Evolutionary conservation across 495 filamentous ascomycete genomes (phyloP).

Genomic region (Jackrogersella minutella): DNA sequence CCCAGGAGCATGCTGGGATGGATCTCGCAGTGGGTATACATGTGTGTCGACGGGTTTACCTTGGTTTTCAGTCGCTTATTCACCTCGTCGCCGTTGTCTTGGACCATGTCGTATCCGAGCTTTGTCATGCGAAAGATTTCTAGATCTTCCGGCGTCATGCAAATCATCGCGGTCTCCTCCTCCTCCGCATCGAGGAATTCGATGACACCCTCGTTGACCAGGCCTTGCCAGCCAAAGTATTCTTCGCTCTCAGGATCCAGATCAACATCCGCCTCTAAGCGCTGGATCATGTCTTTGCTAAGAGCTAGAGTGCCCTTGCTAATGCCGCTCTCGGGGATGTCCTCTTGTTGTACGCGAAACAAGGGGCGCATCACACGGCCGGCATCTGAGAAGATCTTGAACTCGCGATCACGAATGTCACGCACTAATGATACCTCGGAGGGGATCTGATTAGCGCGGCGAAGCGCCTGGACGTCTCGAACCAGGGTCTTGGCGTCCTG

Average conservation of each 20-base stretch:
- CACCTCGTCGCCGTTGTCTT: conserved; percentile 46
- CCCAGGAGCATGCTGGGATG: conserved; percentile 99
- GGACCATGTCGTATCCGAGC: conserved; percentile 61
- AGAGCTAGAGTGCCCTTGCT: conserved; percentile 81
- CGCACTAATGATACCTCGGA: conserved; percentile 92
- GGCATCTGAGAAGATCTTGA: conserved; percentile 98
- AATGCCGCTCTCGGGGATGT: conserved; percentile 72
- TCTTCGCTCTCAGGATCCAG: conserved; percentile 65
- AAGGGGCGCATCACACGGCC: conserved; percentile 92
- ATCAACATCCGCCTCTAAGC: conserved; percentile 64
- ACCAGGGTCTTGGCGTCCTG: conserved; percentile 83
- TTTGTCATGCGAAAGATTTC: conserved; percentile 66
- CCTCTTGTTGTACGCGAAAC: conserved; percentile 76
- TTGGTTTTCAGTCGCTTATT: conserved; percentile 87
- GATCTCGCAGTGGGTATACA: conserved; percentile 98
- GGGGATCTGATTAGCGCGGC: conserved; percentile 78
- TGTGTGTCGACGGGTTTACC: conserved; percentile 80
- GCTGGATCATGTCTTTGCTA: conserved; percentile 80
- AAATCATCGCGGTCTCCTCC: conserved; percentile 98
- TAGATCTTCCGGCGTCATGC: conserved; percentile 96
- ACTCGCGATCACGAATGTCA: conserved; percentile 95
- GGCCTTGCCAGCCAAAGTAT: conserved; percentile 85
- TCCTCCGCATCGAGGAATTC: conserved; percentile 98
- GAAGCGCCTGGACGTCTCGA: conserved; percentile 74
- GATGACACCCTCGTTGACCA: conserved; percentile 81